Evolutionary conservation across 352 stramenopile genomes (phyloP).

Genomic region (Phytophthora tubulina): DNA sequence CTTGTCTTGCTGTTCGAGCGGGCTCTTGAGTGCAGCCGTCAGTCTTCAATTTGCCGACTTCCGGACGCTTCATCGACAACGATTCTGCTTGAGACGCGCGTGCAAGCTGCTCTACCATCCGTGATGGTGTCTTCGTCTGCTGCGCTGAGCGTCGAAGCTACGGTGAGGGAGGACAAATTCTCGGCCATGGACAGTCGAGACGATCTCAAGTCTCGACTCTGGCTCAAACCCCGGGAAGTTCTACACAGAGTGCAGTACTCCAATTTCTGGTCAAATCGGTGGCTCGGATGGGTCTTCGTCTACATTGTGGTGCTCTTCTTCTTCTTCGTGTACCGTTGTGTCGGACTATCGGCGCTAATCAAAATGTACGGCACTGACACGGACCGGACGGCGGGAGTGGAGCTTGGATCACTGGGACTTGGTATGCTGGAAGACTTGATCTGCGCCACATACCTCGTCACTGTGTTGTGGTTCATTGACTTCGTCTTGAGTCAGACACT

Average conservation of each 20-base stretch:
- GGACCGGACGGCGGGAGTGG: constrained; percentile 21
- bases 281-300: constrained; percentile 36
- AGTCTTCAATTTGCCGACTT: constrained; percentile 22
- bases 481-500: constrained; percentile 18
- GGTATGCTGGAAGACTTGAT: constrained; percentile 40
- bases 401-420: constrained; percentile 30
- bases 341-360: constrained; percentile 22
- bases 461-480: constrained; percentile 42
- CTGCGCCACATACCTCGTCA: constrained; percentile 43
- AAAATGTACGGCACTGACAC: constrained; percentile 34
- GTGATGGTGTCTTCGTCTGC: constrained; percentile 20
- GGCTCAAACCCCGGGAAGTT: constrained; percentile 23
- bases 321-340: constrained; percentile 34
- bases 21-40: not conserved
- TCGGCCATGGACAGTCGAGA: constrained; percentile 17
- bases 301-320: constrained; percentile 30
- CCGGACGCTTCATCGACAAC: constrained; percentile 6
- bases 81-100: constrained; percentile 22
- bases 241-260: constrained; percentile 20
- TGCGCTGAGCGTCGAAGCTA: constrained; percentile 19
- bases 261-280: constrained; percentile 27
- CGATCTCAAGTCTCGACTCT: constrained; percentile 7
- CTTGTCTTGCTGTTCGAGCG: constrained; percentile 6
- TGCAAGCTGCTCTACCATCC: not conserved
- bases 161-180: constrained; percentile 20